Evolutionary conservation across 176 grass and related monocot species (phyloP).

Genomic region (Dactylis glomerata): DNA sequence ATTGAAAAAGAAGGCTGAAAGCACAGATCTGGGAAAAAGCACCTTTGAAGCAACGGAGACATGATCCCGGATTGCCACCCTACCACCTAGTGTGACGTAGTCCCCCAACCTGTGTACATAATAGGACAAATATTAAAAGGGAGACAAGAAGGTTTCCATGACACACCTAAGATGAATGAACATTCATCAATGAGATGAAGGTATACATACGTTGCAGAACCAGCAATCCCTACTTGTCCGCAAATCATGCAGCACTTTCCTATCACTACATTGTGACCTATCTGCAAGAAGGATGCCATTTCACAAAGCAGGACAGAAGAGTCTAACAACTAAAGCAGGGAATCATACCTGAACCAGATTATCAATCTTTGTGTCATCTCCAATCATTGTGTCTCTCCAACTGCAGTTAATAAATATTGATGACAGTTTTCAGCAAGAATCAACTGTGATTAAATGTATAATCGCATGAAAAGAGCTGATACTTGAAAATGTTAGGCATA

Average conservation of each 20-base stretch:
- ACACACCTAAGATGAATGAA: neutral
- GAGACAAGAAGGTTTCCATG: neutral
- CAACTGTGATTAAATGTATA: neutral
- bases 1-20: neutral
- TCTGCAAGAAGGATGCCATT: conserved; percentile 48
- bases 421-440: conserved; percentile 7
- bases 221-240: conserved; percentile 92
- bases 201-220: conserved; percentile 69
- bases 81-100: conserved; percentile 67
- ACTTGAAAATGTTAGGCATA: neutral
- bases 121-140: conserved; percentile 7
- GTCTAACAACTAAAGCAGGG: neutral
- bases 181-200: neutral
- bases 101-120: conserved; percentile 43
- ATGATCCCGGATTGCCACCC: conserved; percentile 66
- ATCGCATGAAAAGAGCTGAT: neutral
- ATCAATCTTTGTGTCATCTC: conserved; percentile 91
- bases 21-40: neutral
- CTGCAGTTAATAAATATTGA: conserved; percentile 34
- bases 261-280: conserved; percentile 88
- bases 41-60: conserved; percentile 70
- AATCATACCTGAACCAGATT: conserved; percentile 82
- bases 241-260: conserved; percentile 90
- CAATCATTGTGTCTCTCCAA: conserved; percentile 86
- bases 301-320: neutral